Conservation (phyloP, 1,284 basidiomycete species). For the Sanghuangporus baumii region DNA sequence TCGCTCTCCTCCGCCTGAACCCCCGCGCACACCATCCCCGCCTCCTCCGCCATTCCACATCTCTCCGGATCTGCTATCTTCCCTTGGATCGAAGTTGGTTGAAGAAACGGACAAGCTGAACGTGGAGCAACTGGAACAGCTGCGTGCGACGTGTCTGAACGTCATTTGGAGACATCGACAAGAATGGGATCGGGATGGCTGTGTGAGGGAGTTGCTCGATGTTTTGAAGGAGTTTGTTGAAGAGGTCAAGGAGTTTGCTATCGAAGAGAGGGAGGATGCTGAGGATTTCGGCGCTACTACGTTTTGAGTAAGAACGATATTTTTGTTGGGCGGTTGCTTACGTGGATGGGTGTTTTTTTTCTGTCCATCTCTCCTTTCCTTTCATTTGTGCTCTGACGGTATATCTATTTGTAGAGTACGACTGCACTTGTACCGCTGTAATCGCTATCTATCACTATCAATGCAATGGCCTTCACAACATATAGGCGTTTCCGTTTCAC, state of each 20-base stretch:
- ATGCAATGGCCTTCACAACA: not conserved
- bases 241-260: slow-evolving; percentile 39
- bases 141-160: slow-evolving; percentile 80
- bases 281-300: not conserved
- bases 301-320: not conserved
- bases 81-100: slow-evolving; percentile 43
- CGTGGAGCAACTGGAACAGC: slow-evolving; percentile 90
- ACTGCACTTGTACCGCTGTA: slow-evolving; percentile 4
- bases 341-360: not conserved
- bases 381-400: not conserved
- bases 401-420: slow-evolving; percentile 2
- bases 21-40: slow-evolving; percentile 31
- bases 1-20: slow-evolving; percentile 22
- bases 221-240: slow-evolving; percentile 55
- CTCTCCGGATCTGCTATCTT: slow-evolving; percentile 38
- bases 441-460: slow-evolving; percentile 16
- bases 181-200: slow-evolving; percentile 76
- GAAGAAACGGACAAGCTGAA: slow-evolving; percentile 53
- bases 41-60: slow-evolving; percentile 65
- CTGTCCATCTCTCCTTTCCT: not conserved
- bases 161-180: slow-evolving; percentile 75
- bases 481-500: not conserved
- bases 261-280: slow-evolving; percentile 4
- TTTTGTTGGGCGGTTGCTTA: not conserved
- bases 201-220: slow-evolving; percentile 55